A percentile compares a stretch with the other conserved stretches of the same genome.
Evolutionary conservation across 2,329 filamentous ascomycete species (phyloP).

Genomic region (Colletotrichum gigasporum): DNA sequence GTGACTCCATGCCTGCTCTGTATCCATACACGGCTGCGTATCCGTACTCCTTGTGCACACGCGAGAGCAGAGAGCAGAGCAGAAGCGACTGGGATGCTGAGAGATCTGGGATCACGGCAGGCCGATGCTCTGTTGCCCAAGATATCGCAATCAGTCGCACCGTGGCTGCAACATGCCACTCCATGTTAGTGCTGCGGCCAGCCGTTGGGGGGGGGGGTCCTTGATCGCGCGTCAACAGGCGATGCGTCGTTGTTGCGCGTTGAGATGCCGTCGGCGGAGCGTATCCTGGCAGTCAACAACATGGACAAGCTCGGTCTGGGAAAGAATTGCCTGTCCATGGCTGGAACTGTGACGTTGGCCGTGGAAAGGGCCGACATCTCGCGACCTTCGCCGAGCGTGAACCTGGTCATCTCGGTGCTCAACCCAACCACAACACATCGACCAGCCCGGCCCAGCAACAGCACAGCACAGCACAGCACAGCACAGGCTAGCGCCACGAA

Average conservation of each 20-base stretch:
- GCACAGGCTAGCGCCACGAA: constrained; percentile 20
- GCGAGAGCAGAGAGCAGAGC: too few relatives aligned
- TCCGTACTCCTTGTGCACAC: neutral
- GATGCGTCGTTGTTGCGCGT: neutral
- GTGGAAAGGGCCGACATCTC: neutral
- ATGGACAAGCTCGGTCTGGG: neutral
- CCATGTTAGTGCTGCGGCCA: constrained; percentile 8
- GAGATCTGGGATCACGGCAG: constrained; percentile 30
- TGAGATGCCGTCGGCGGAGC: neutral
- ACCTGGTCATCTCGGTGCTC: too few relatives aligned
- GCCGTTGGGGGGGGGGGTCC: neutral
- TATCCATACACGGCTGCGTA: neutral
- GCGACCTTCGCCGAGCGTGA: too few relatives aligned
- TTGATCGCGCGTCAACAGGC: neutral
- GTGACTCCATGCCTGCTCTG: neutral
- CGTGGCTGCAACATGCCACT: constrained; percentile 11
- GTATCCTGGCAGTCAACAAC: neutral
- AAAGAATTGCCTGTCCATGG: neutral
- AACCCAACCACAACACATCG: neutral
- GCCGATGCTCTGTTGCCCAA: constrained; percentile 21
- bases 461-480: neutral
- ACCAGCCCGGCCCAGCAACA: constrained; percentile 3
- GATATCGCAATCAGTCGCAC: constrained; percentile 30
- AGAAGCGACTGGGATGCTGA: constrained; percentile 13
- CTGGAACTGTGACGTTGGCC: too few relatives aligned